Evolutionary conservation across 169 alveolate genomes (phyloP).

Genomic region (Plasmodium cynomolgi): DNA sequence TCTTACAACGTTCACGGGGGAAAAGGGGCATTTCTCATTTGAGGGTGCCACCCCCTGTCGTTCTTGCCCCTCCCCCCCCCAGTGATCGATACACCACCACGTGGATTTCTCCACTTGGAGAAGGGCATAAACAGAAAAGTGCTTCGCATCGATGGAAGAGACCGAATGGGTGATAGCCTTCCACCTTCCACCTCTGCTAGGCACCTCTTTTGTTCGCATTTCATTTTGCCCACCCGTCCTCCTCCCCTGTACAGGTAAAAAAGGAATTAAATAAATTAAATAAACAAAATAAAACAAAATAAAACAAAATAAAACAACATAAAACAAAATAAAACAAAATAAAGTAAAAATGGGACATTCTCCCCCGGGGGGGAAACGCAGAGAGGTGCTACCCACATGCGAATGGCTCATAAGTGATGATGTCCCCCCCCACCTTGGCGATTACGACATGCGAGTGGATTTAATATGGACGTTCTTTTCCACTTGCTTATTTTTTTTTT

Average conservation of each 20-base stretch:
- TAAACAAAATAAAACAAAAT: no score
- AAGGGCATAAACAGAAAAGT: background rate
- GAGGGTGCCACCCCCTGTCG: background rate
- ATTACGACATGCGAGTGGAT: background rate
- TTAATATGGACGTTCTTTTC: background rate
- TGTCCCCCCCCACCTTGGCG: background rate
- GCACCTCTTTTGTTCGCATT: background rate
- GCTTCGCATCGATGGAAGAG: background rate
- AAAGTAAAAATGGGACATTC: background rate
- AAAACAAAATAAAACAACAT: no score
- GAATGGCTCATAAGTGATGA: background rate
- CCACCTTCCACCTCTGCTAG: background rate
- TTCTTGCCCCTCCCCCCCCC: background rate
- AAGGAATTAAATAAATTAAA: no score
- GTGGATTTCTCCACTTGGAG: background rate
- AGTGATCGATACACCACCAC: background rate
- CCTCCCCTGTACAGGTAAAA: background rate
- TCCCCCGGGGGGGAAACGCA: background rate
- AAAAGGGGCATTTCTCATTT: background rate
- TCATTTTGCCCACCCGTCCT: background rate
- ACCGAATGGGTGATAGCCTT: background rate
- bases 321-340: no score
- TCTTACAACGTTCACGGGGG: background rate
- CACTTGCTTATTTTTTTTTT: background rate
- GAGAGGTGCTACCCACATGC: background rate